Percentiles rank a stretch among this genome's conserved stretches.
phyloP scores from a whole-genome alignment of 2,329 filamentous ascomycete genomes.

The Sporothrix variecibatus region DNA sequence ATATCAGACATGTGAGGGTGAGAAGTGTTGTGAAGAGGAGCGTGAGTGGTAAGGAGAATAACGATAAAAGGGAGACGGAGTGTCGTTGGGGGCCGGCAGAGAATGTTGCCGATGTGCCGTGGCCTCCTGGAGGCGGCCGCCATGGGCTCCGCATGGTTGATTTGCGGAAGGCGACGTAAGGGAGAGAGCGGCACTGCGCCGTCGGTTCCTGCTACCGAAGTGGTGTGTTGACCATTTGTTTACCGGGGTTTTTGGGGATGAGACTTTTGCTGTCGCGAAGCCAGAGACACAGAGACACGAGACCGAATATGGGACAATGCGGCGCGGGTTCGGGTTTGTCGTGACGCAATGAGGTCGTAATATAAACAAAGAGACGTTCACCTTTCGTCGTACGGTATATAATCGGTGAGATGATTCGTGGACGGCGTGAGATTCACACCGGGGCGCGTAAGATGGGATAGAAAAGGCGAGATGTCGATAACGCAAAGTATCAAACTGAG shows the following conservation, averaged over 20 bases:
- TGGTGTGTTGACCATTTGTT: conserved; percentile 14
- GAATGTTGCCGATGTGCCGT: background rate
- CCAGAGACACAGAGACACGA: background rate
- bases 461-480: background rate
- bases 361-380: background rate
- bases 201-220: background rate
- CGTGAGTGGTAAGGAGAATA: background rate
- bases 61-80: background rate
- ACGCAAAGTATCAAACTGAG: background rate
- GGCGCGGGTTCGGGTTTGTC: background rate
- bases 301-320: background rate
- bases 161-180: background rate
- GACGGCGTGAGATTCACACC: background rate
- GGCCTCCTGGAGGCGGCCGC: background rate
- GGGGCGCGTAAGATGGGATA: background rate
- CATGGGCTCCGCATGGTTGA: conserved; percentile 21
- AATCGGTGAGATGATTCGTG: background rate
- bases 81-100: conserved; percentile 1
- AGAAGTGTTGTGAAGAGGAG: conserved; percentile 17
- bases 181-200: background rate
- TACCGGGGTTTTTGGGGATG: background rate
- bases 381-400: background rate
- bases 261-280: background rate
- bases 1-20: conserved; percentile 9
- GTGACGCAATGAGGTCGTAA: background rate